Evolutionary conservation across 768 basidiomycete species (phyloP).

Genomic region (Termitomyces sp.): DNA sequence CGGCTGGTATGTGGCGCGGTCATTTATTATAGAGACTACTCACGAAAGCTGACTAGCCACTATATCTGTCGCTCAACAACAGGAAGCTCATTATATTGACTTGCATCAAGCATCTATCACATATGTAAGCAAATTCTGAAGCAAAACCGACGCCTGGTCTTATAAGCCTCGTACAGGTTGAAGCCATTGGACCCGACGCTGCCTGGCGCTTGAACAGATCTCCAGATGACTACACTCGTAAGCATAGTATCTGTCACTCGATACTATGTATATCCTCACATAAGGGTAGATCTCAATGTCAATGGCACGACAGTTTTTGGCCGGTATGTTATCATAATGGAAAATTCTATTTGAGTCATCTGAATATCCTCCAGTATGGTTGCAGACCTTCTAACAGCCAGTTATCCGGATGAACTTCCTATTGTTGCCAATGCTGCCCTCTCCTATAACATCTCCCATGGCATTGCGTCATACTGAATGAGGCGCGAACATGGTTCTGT

Average conservation of each 20-base stretch:
- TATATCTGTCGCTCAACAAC: slow-evolving; percentile 30
- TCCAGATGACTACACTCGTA: slow-evolving; percentile 36
- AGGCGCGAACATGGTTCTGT: background rate
- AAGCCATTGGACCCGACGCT: slow-evolving; percentile 37
- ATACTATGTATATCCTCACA: background rate
- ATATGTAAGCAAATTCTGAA: slow-evolving; percentile 17
- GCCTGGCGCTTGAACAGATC: slow-evolving; percentile 35
- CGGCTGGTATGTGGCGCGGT: slow-evolving; percentile 22
- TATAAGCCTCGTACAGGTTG: slow-evolving; percentile 20
- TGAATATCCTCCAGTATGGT: slow-evolving; percentile 23
- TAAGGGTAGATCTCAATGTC: background rate
- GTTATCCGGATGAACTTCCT: slow-evolving; percentile 32
- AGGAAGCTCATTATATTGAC: slow-evolving; percentile 35
- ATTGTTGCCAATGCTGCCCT: slow-evolving; percentile 31
- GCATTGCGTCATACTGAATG: slow-evolving; percentile 33
- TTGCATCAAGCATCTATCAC: slow-evolving; percentile 34
- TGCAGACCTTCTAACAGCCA: slow-evolving; percentile 31
- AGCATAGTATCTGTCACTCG: background rate
- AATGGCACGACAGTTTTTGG: background rate
- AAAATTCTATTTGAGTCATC: background rate
- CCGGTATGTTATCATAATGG: background rate
- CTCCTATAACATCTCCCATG: slow-evolving; percentile 34
- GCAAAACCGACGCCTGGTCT: background rate
- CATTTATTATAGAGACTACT: background rate
- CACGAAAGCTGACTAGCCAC: slow-evolving; percentile 22